Base-by-base conservation (phyloP, 1,284 basidiomycete species). In the Boletus semigastroideus region DNA sequence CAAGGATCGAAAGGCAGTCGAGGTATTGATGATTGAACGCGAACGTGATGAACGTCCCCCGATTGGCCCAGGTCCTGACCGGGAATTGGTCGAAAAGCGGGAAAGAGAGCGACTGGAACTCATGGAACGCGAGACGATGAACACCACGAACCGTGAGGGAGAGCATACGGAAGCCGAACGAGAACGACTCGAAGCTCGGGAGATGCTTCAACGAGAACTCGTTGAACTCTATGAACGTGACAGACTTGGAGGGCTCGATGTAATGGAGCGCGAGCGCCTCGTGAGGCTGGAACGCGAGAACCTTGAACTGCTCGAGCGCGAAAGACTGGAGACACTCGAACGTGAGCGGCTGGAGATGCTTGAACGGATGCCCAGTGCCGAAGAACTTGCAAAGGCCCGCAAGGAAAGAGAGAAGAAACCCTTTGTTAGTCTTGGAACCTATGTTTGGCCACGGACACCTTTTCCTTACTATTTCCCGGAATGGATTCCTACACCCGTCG, bases 341-440 rank as follows among this genome's bases (percentile, higher is more conserved):
- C 66, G 67, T 4, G 65, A 67, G 36, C 67, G 65, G 1, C 27
- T 68, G 37, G 65, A 66, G 46, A 64, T 66, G 52, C 59, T 67
- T 36, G 65, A 70, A 12, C 66, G 67, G 6, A 59, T 67, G 52
- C 68, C 67, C 5, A 68, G 58, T 19, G 62, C 64, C n/a, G 66
- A 67, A 11, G 66, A 67, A 28, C 68, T 71, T 7, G 56, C 58
- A 2, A 64, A 60, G 8, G 61, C 61, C 42, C 64, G 68, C 30
- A 54, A 60, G 56, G 70, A 74, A 46, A 66, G 69, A 39, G 68
- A 67, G 59, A 67, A 71, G 20, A 65, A 67, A 37, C 66, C 71
- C 25, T 65, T 67, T 28, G 69, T 81, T 27, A 67, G 83, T 56
- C 71, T 91, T 39, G 90, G 90, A 43, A 84, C 85, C 17, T 80